Percentiles rank a stretch among this genome's conserved stretches.
These are phyloP conservation scores for Sphagnum tenellum DNA, from an alignment of 225 moss, liverwort and hornwort genomes.

Conservation along the genomic window DNA sequence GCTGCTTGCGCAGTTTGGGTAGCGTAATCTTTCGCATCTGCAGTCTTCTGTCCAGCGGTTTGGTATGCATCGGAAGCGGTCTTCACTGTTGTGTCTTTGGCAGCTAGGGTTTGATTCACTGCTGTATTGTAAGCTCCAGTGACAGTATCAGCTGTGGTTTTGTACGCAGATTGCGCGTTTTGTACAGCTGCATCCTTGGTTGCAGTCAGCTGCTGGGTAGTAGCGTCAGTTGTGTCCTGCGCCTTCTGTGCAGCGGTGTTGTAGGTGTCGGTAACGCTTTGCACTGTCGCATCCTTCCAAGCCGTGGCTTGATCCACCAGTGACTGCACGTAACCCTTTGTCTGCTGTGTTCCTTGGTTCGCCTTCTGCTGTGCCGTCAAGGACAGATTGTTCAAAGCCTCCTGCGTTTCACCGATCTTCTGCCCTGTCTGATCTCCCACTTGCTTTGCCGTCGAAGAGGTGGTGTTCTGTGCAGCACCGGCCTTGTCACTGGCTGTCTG, in stretches of 20 bases:
- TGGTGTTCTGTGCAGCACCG: conserved; percentile 8
- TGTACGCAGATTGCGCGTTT: conserved; percentile 9
- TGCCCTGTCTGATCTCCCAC: conserved; percentile 4
- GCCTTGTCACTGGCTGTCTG: conserved; percentile 10
- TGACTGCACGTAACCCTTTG: conserved; percentile 33
- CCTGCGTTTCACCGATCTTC: conserved; percentile 22
- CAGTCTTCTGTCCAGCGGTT: no score
- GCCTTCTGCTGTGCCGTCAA: conserved; percentile 29
- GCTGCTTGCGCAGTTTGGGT: conserved; percentile 4
- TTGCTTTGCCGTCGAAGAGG: conserved; percentile 4
- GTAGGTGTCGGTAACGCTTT: conserved; percentile 16
- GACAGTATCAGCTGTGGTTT: not conserved
- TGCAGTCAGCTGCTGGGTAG: conserved; percentile 11
- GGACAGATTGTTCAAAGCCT: conserved; percentile 25
- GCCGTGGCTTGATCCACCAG: conserved; percentile 21
- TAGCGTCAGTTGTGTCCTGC: conserved; percentile 3
- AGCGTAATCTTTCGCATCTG: no score
- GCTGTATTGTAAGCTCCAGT: no score
- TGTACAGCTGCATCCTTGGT: conserved; percentile 28
- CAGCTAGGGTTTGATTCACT: no score
- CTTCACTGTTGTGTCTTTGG: no score
- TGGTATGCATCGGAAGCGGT: no score
- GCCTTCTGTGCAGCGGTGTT: conserved; percentile 16
- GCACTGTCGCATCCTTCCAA: conserved; percentile 21
- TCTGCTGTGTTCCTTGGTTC: conserved; percentile 11